phyloP scores from a whole-genome alignment of 2,329 filamentous ascomycete genomes.

The Colletotrichum sp. region DNA sequence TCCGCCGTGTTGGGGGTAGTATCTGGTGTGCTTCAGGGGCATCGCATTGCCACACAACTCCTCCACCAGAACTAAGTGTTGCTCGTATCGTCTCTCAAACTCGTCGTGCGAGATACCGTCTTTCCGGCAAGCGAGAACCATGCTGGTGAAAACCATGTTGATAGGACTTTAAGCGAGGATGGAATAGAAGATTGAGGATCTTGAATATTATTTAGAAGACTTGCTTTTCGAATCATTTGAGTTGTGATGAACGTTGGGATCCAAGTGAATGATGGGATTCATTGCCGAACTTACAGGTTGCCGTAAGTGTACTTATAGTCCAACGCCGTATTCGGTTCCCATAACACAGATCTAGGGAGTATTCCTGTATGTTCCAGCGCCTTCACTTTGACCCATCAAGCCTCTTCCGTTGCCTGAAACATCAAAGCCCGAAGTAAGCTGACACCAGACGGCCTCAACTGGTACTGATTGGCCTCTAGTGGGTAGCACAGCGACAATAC shows the following conservation, averaged over 20 bases:
- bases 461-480: background rate
- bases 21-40: constrained; percentile 7
- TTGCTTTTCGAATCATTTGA: background rate
- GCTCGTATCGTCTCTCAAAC: constrained; percentile 12
- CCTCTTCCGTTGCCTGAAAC: background rate
- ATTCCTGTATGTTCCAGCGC: background rate
- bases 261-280: too few relatives aligned
- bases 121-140: constrained; percentile 2
- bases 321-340: background rate
- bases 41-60: background rate
- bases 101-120: background rate
- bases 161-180: fast-evolving
- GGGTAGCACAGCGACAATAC: background rate
- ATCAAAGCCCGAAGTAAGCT: background rate
- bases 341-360: background rate
- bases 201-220: background rate
- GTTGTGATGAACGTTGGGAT: background rate
- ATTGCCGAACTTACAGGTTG: background rate
- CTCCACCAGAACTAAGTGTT: background rate
- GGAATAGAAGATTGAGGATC: background rate
- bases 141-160: constrained; percentile 2
- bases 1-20: background rate
- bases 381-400: background rate
- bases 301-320: background rate
- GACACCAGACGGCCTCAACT: background rate